Base-by-base conservation (phyloP, 768 basidiomycete genomes). In the Glaciozyma antarctica region DNA sequence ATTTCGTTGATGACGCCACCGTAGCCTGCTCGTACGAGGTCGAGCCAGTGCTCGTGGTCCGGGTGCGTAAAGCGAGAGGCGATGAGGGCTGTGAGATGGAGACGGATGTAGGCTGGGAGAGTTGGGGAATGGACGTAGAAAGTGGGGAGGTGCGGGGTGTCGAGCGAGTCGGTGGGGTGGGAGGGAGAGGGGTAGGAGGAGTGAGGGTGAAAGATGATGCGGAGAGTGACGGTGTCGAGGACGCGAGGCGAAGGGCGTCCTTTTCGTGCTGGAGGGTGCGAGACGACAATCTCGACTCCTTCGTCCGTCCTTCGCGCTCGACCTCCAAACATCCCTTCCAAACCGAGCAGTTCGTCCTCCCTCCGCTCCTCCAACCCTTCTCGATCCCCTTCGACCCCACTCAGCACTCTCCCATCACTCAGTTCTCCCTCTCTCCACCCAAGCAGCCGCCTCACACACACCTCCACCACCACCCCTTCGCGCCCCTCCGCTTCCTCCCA, bases 81-180 rank as follows among this genome's bases (percentile, higher is more conserved):
- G 24, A 91, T 78, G 30, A 78, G 78, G 6, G 85, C 81, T 43
- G 89, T 80, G n/a, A 95, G 81, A 73, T 93, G 85, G 6, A 94
- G 81, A 26, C 89, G 85, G 62, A 93, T 79, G 75, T 94, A 94
- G 2, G 89, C 82, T 0, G 92, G 83, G 6, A 86, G 79, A 1
- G 82, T 81, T 0, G 78, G 73, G 1, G 88, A 90, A 1, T 85
- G 81, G 60, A 94, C 74, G 74, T 86, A 94, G 77, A 92, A 83
- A 0, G 88, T 83, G 0, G 85, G 82, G 62, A 84, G 82, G 26
- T 73, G 79, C 13, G 71, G 75, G 73, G 77, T 69, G 12, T 41
- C 15, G 26, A 43, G 57, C 2, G 44, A 12, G 16, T 26, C 22
- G 43, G 34, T 24, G 22, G 57, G 57, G 12, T 68, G 81, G 64